These are phyloP conservation scores for Obelidium mucronatum DNA, from an alignment of 192 early-diverging fungal species.

Conservation along the genomic window DNA sequence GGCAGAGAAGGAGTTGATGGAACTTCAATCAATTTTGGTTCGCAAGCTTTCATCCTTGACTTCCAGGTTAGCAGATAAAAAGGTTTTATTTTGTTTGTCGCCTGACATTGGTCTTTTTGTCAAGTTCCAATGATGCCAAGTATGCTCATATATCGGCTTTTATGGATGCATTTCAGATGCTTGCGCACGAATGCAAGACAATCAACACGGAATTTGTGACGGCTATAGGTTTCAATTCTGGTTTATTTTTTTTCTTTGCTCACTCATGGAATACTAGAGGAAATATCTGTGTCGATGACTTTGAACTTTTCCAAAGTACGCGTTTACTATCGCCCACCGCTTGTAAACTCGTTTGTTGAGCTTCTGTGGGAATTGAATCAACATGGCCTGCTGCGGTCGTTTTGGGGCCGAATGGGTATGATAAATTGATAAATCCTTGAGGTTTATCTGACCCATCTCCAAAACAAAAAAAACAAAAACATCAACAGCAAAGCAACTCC, in stretches of 20 bases:
- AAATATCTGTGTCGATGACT: constrained; percentile 40
- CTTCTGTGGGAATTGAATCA: constrained; percentile 60
- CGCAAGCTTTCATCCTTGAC: constrained; percentile 57
- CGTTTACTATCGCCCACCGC: constrained; percentile 49
- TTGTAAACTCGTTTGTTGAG: constrained; percentile 56
- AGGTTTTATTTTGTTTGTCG: constrained; percentile 14
- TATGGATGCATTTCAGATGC: constrained; percentile 66
- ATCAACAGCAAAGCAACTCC: constrained; percentile 14
- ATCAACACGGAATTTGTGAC: constrained; percentile 56
- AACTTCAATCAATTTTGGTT: constrained; percentile 53
- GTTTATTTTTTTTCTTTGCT: background rate
- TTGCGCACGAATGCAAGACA: constrained; percentile 55
- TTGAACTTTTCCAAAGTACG: constrained; percentile 59
- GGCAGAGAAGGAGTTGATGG: constrained; percentile 41
- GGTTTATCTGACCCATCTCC: background rate
- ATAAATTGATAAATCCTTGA: constrained; percentile 13
- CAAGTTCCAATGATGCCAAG: constrained; percentile 55
- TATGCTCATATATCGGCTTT: constrained; percentile 57
- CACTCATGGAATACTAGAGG: background rate
- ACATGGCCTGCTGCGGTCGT: constrained; percentile 35
- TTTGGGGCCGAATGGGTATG: constrained; percentile 46
- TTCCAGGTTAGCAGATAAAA: constrained; percentile 52
- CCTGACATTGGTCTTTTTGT: constrained; percentile 8
- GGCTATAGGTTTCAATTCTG: constrained; percentile 45
- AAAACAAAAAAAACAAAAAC: no score